Evolutionary conservation across 305 asterid genomes (phyloP), one percentile per base, ranked within the genome.

Genomic region (Lippia alba): DNA sequence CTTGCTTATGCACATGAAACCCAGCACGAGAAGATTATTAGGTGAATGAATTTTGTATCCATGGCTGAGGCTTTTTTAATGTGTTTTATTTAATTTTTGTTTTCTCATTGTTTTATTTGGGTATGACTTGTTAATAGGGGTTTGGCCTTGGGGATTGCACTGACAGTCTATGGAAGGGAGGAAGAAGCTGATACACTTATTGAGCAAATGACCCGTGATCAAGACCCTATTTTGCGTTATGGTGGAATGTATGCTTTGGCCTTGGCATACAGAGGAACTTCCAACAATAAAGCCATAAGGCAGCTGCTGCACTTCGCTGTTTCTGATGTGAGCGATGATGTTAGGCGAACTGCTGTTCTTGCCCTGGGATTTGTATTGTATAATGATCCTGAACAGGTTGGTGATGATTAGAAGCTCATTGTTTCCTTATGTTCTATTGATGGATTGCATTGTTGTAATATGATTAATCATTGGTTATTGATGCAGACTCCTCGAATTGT

Each of bases 1-100:
- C 96, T 95, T 79, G 94, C 96, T 74, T 95, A 95, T 85, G 97
- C 99, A 0, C 99, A 95, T 48, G 98, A 95, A 80, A 95, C 99
- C 1, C 99, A 95, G 80, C 99, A 95, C 57, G 98, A 95, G 81
- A 95, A 95, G 83, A 95, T 95, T 68, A 92, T 92, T 67, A 85
- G 99, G 99, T 94, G 72, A 70, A 57, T 71, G 74, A 36, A 57
- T 69, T 67, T 65, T 74, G 58, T 58, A 39, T 57, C 39, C 12
- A 6, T 50, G 55, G 51, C 51, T 69, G 66, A 57, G 58, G 45
- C 32, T 36, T 58, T 20, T 62, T 5, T 49, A n/a, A 18, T 56
- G 17, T 14, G 60, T 30, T 17, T 44, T 19, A 54, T 65, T 17
- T 44, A 12, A 54, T 65, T 30, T 68, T 53, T 66, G 8, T 39